Percentiles rank a stretch among this genome's conserved stretches.
Conservation (phyloP, 2,329 filamentous ascomycete genomes). For the Parasarocladium wereldwijsianum region DNA sequence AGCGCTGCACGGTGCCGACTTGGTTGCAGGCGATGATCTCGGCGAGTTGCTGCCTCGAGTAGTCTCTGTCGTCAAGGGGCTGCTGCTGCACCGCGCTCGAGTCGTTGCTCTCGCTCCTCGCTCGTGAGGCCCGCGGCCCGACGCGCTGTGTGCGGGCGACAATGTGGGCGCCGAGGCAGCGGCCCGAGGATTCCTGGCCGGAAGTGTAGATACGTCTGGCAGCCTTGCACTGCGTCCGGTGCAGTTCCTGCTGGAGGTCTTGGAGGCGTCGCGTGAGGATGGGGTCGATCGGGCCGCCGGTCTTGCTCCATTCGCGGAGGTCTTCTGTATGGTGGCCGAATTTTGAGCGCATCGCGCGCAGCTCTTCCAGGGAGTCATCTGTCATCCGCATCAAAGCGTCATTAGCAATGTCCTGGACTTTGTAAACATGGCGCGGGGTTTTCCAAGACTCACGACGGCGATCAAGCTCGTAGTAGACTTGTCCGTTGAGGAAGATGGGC, state of each 20-base stretch:
- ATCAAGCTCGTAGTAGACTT: slow-evolving; percentile 43
- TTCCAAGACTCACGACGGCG: slow-evolving; percentile 28
- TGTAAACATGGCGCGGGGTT: slow-evolving; percentile 2
- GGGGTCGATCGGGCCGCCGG: slow-evolving; percentile 39
- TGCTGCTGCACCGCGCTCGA: not conserved
- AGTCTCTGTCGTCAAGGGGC: slow-evolving; percentile 16
- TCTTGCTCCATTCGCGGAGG: slow-evolving; percentile 39
- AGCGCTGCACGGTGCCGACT: slow-evolving; percentile 40
- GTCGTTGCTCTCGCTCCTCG: slow-evolving; percentile 12
- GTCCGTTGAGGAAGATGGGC: slow-evolving; percentile 37
- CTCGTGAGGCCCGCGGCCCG: no score
- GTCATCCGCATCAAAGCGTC: slow-evolving; percentile 7
- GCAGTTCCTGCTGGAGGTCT: slow-evolving; percentile 32
- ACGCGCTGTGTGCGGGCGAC: slow-evolving; percentile 35
- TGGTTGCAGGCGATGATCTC: slow-evolving; percentile 35
- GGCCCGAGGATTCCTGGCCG: slow-evolving; percentile 28
- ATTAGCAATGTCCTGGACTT: slow-evolving; percentile 5
- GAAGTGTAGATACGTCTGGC: slow-evolving; percentile 39
- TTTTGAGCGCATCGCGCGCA: slow-evolving; percentile 27
- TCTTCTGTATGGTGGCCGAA: slow-evolving; percentile 32
- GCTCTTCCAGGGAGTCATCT: slow-evolving; percentile 38
- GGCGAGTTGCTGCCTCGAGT: slow-evolving; percentile 25
- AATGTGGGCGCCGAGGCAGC: slow-evolving; percentile 42
- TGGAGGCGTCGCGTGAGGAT: slow-evolving; percentile 40
- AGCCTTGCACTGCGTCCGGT: slow-evolving; percentile 42